Conservation (phyloP, 371 early-diverging fungal species). For the Mucor irregularis region DNA sequence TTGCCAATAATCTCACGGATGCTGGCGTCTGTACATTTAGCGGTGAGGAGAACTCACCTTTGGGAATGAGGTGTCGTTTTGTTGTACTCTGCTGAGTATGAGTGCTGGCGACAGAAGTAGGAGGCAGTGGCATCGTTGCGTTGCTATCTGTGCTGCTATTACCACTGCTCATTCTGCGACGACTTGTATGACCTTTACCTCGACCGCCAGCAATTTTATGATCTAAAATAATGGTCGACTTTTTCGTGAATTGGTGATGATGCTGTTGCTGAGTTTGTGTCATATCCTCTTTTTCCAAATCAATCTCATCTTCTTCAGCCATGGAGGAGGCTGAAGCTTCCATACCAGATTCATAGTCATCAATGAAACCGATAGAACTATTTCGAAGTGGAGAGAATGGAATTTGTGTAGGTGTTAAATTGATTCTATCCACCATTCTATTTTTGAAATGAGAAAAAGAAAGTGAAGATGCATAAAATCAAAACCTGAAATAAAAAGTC, state of each 20-base stretch:
- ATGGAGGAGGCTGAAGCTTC: conserved; percentile 25
- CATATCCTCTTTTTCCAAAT: conserved; percentile 1
- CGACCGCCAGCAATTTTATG: no score
- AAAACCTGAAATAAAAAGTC: background rate
- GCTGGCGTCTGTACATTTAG: background rate
- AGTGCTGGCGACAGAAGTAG: no score
- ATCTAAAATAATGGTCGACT: background rate
- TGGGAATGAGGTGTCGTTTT: background rate
- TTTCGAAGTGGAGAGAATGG: conserved; percentile 11
- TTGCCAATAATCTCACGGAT: background rate
- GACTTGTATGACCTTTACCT: background rate
- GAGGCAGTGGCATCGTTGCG: background rate
- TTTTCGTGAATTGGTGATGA: background rate
- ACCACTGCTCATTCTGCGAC: conserved; percentile 17
- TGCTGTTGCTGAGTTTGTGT: background rate
- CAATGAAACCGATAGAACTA: conserved; percentile 1
- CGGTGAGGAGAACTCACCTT: background rate
- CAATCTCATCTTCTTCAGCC: conserved; percentile 18
- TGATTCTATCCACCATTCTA: conserved; percentile 4
- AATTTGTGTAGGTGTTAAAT: background rate
- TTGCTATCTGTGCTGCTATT: conserved; percentile 21
- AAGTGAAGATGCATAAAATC: background rate
- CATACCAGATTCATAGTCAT: conserved; percentile 21
- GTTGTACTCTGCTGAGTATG: no score
- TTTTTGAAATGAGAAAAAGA: background rate